Percentiles rank a stretch among this genome's conserved stretches.
phyloP scores from a whole-genome alignment of 768 basidiomycete species.

The Mycena sanguinolenta region DNA sequence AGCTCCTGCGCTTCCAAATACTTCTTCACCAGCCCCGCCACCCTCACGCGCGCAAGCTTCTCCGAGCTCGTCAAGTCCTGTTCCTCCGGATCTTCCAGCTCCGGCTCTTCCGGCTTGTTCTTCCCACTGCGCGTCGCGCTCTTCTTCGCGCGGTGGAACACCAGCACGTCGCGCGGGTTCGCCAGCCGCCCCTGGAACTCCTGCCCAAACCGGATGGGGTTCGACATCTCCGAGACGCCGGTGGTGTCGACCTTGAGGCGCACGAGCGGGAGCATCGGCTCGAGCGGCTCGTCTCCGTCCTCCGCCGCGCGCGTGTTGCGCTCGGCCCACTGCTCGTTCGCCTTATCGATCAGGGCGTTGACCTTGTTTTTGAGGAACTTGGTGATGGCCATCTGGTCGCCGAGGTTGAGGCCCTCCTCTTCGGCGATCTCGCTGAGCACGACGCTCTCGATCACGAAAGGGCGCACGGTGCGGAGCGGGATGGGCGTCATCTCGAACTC shows the following conservation, averaged over 20 bases:
- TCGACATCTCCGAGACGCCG: conserved; percentile 90
- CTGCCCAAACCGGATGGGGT: conserved; percentile 97
- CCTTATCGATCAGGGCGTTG: conserved; percentile 82
- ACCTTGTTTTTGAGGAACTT: conserved; percentile 86
- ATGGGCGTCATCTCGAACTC: conserved; percentile 90
- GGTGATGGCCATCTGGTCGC: conserved; percentile 85
- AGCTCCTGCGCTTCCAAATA: conserved; percentile 94
- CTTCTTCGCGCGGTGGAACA: conserved; percentile 90
- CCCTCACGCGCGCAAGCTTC: conserved; percentile 84
- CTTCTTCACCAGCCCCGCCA: conserved; percentile 91
- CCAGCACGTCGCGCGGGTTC: conserved; percentile 93
- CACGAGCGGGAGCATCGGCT: conserved; percentile 87
- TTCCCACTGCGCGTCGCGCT: conserved; percentile 65
- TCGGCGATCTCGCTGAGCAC: conserved; percentile 82
- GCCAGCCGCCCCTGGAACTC: conserved; percentile 93
- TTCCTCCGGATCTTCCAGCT: conserved; percentile 68
- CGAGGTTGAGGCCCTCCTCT: conserved; percentile 80
- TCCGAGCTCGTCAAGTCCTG: conserved; percentile 70
- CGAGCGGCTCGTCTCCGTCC: conserved; percentile 72
- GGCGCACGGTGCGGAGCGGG: conserved; percentile 90
- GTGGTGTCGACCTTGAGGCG: conserved; percentile 95
- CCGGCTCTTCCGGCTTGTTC: conserved; percentile 81
- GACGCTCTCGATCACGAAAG: conserved; percentile 91
- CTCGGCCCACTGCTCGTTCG: conserved; percentile 84
- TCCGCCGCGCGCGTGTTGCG: conserved; percentile 72